These are phyloP conservation scores for Sclerotiophoma versabilis DNA, from an alignment of 2,329 filamentous ascomycete genomes.

Conservation along the genomic window DNA sequence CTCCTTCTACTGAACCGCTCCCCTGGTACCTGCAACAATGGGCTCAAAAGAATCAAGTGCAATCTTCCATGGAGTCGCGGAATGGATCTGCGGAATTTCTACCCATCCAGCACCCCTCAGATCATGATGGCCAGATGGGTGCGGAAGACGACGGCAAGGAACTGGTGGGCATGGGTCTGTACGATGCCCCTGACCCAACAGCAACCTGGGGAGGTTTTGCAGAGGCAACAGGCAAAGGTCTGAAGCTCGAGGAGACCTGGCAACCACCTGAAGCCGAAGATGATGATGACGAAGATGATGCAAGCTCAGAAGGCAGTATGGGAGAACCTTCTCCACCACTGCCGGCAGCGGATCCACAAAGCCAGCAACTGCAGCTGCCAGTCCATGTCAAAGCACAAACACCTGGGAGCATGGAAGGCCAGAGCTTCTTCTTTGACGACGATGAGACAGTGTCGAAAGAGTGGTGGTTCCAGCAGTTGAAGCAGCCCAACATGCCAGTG, in stretches of 20 bases:
- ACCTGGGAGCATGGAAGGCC: slow-evolving; percentile 47
- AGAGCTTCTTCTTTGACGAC: slow-evolving; percentile 52
- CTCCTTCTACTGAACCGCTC: slow-evolving; percentile 39
- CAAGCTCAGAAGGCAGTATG: slow-evolving; percentile 53
- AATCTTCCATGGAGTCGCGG: slow-evolving; percentile 23
- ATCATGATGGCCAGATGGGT: slow-evolving; percentile 59
- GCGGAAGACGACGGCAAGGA: slow-evolving; percentile 71
- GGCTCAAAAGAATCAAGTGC: slow-evolving; percentile 44
- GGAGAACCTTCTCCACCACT: slow-evolving; percentile 46
- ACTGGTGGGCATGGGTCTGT: slow-evolving; percentile 82
- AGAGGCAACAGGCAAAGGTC: slow-evolving; percentile 68
- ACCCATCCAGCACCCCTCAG: slow-evolving; percentile 57
- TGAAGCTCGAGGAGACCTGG: slow-evolving; percentile 84
- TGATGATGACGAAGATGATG: slow-evolving; percentile 58
- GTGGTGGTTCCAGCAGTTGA: slow-evolving; percentile 51
- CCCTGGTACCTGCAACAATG: slow-evolving; percentile 50
- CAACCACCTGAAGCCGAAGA: slow-evolving; percentile 62
- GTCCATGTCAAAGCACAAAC: slow-evolving; percentile 38
- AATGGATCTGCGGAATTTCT: slow-evolving; percentile 56
- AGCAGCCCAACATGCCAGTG: slow-evolving; percentile 47
- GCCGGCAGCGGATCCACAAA: slow-evolving; percentile 27
- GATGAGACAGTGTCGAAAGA: slow-evolving; percentile 48
- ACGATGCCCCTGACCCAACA: slow-evolving; percentile 73
- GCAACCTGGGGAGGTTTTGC: slow-evolving; percentile 60
- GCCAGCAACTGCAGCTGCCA: slow-evolving; percentile 31